These are phyloP conservation scores for Ambrosiella beaveri DNA, from an alignment of 2,329 filamentous ascomycete species.

Conservation along the genomic window DNA sequence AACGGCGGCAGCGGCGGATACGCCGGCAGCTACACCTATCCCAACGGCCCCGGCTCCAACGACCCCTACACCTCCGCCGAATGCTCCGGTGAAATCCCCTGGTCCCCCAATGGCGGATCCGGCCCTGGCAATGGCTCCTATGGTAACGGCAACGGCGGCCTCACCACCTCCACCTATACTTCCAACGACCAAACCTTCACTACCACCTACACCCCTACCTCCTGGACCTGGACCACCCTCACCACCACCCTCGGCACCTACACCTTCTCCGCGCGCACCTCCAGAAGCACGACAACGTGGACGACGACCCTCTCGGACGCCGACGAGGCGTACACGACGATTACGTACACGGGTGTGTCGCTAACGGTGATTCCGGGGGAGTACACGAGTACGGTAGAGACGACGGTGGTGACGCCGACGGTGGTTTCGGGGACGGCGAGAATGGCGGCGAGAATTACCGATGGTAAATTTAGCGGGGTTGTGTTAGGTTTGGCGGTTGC, in stretches of 20 bases:
- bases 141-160: neutral
- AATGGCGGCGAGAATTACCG: neutral
- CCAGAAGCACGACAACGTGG: slow-evolving; percentile 3
- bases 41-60: neutral
- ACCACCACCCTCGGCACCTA: slow-evolving; percentile 10
- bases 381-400: slow-evolving; percentile 9
- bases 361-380: slow-evolving; percentile 3
- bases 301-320: slow-evolving; percentile 11
- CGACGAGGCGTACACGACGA: slow-evolving; percentile 8
- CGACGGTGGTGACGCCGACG: slow-evolving; percentile 11
- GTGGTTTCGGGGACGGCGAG: neutral
- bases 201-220: neutral
- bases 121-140: neutral
- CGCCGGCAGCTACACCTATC: slow-evolving; percentile 6
- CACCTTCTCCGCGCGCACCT: slow-evolving; percentile 5
- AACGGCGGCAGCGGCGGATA: neutral
- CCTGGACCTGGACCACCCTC: slow-evolving; percentile 8
- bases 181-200: neutral
- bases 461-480: neutral
- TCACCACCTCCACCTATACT: neutral
- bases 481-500: neutral
- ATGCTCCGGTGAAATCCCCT: neutral
- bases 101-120: neutral
- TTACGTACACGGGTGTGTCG: slow-evolving; percentile 9
- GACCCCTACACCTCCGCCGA: neutral